Evolutionary conservation across 805 yeast species (phyloP).

Genomic region (Teunomyces funiuensis): DNA sequence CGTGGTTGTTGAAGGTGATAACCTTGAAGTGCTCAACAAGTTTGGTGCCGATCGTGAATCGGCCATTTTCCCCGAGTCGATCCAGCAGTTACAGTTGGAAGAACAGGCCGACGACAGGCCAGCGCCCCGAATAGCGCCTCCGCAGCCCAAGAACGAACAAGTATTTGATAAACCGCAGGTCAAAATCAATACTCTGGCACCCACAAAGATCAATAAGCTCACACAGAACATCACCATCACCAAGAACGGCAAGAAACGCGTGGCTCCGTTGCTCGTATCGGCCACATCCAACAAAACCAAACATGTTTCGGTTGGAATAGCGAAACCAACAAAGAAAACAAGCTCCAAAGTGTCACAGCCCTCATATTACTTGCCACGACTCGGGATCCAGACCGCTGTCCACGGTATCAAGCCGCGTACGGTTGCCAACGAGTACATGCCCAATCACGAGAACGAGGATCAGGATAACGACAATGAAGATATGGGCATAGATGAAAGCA

Average conservation of each 20-base stretch:
- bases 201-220: conserved; percentile 11
- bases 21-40: conserved; percentile 61
- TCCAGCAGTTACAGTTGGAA: conserved; percentile 73
- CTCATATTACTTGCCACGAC: conserved; percentile 54
- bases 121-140: neutral
- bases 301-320: conserved; percentile 11
- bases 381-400: conserved; percentile 65
- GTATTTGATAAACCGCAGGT: neutral
- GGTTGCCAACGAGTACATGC: conserved; percentile 8
- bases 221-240: conserved; percentile 58
- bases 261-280: conserved; percentile 67
- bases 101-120: conserved; percentile 47
- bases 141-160: neutral
- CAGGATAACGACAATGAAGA: conserved; percentile 52
- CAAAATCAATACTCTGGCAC: neutral
- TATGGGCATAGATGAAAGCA: conserved; percentile 32
- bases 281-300: conserved; percentile 27
- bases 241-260: conserved; percentile 75
- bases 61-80: conserved; percentile 82
- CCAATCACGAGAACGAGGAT: conserved; percentile 21
- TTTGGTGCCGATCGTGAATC: conserved; percentile 89
- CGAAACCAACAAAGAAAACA: conserved; percentile 9
- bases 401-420: conserved; percentile 46
- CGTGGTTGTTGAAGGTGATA: conserved; percentile 58
- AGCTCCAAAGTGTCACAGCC: conserved; percentile 43